Conservation (phyloP, 495 filamentous ascomycete species). For the Penicillium macrosclerotiorum region DNA sequence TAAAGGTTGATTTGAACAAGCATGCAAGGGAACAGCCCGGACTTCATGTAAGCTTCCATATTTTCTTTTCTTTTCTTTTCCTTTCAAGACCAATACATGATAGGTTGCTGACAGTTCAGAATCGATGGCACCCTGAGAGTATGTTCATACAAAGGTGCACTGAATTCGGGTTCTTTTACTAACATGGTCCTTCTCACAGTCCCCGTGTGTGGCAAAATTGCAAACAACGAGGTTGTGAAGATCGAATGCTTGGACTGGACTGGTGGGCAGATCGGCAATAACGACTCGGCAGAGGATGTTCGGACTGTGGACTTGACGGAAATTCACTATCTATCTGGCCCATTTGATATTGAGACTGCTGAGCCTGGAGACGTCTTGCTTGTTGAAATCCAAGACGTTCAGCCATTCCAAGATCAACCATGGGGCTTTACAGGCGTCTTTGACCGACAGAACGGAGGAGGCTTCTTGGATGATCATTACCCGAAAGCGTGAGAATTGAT, state of each 20-base stretch:
- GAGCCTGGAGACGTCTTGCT: constrained; percentile 83
- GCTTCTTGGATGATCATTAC: constrained; percentile 88
- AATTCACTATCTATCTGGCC: constrained; percentile 86
- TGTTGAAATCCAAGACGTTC: constrained; percentile 94
- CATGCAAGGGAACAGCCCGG: constrained; percentile 72
- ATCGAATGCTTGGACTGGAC: constrained; percentile 93
- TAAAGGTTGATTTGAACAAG: constrained; percentile 75
- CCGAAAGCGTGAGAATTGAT: constrained; percentile 64
- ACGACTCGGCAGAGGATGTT: constrained; percentile 87
- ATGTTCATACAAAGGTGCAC: constrained; percentile 17
- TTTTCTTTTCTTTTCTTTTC: background rate
- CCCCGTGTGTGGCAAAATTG: constrained; percentile 71
- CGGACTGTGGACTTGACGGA: constrained; percentile 79
- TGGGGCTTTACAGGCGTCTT: constrained; percentile 96
- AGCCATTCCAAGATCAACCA: constrained; percentile 80
- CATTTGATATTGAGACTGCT: constrained; percentile 85
- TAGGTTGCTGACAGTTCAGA: constrained; percentile 56
- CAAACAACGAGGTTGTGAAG: constrained; percentile 85
- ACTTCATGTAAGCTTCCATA: constrained; percentile 67
- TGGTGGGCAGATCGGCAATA: constrained; percentile 85
- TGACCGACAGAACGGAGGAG: constrained; percentile 78
- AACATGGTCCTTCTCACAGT: constrained; percentile 48
- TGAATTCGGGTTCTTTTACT: background rate
- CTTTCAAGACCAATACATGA: too few relatives aligned
- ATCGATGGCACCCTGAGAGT: constrained; percentile 95